Evolutionary conservation across 164 flowering plant genomes (phyloP).

Genomic region (Sedum album): DNA sequence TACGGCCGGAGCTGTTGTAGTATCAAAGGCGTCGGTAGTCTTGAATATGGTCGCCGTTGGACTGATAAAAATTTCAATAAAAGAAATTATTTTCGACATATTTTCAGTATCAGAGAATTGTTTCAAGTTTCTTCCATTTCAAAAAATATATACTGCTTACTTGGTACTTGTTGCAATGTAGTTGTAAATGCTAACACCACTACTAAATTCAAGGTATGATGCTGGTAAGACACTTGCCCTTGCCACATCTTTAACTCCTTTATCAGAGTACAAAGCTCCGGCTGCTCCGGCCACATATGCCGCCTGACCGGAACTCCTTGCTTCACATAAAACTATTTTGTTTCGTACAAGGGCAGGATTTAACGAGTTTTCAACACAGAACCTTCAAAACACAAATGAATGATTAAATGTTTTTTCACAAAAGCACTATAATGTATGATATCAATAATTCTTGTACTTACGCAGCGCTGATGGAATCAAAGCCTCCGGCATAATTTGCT

Average conservation of each 20-base stretch:
- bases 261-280: slow-evolving; percentile 27
- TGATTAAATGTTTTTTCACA: not conserved
- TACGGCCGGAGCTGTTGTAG: slow-evolving; percentile 31
- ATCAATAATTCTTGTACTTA: not conserved
- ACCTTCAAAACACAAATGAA: slow-evolving; percentile 19
- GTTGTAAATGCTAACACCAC: slow-evolving; percentile 15
- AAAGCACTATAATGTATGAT: not conserved
- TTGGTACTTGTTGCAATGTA: slow-evolving; percentile 29
- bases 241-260: slow-evolving; percentile 14
- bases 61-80: slow-evolving; percentile 5
- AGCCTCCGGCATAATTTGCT: slow-evolving; percentile 15
- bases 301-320: not conserved
- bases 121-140: not conserved
- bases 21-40: slow-evolving; percentile 15
- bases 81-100: not conserved
- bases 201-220: slow-evolving; percentile 18
- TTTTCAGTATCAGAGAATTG: not conserved
- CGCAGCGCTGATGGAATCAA: slow-evolving; percentile 13
- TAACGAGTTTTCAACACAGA: slow-evolving; percentile 23
- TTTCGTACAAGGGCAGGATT: slow-evolving; percentile 34
- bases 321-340: slow-evolving; percentile 48
- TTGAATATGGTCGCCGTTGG: slow-evolving; percentile 32
- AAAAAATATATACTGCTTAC: slow-evolving; percentile 19
- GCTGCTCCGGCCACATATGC: slow-evolving; percentile 24
- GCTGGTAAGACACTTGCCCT: slow-evolving; percentile 32